Evolutionary conservation across 306 rosid species (phyloP), one percentile per base, ranked within the genome.

Genomic region (Sicyos baderoa): DNA sequence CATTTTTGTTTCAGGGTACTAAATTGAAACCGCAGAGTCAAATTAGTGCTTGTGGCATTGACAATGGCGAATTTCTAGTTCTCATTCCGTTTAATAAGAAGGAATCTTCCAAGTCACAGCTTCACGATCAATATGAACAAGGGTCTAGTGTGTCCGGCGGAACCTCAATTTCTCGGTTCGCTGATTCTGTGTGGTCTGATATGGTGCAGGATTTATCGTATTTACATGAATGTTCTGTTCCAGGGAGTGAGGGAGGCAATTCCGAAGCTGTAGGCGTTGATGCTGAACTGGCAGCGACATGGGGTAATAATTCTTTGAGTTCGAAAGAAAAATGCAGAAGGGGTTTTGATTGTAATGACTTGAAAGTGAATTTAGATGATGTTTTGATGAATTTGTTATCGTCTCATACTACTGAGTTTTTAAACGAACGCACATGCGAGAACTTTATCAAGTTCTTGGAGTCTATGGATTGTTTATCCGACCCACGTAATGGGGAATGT

Each of bases 161-260:
- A 16, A 80, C 76, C 76, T 74, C 88, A 12, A 70, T 73, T 16
- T 81, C 85, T 6, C 78, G 71, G 59, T 75, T 93, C 57, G 86
- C 97, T 4, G 85, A 84, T 66, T 79, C 87, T 7, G 82, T 81
- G 0, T 93, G 98, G 98, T 77, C 83, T 3, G 80, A 82, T 55
- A 88, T 93, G 84, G 82, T 82, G 82, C 86, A 87, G 44, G 95
- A 89, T 60, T 79, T 93, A 54, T 82, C 95, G 7, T 75, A 60
- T 71, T 79, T 92, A 56, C 74, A 76, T 2, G 81, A 74, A 9
- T 15, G 67, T 15, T 61, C 70, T 1, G 57, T 49, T 40, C 16
- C 42, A 59, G 55, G 47, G 68, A 53, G 61, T 2, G 71, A 68
- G 70, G 21, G 42, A 14, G 72, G 66, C 29, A 47, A 50, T 35